Base-by-base conservation (phyloP, 1,139 yeast species). In the Zygotorulaspora mrakii region DNA sequence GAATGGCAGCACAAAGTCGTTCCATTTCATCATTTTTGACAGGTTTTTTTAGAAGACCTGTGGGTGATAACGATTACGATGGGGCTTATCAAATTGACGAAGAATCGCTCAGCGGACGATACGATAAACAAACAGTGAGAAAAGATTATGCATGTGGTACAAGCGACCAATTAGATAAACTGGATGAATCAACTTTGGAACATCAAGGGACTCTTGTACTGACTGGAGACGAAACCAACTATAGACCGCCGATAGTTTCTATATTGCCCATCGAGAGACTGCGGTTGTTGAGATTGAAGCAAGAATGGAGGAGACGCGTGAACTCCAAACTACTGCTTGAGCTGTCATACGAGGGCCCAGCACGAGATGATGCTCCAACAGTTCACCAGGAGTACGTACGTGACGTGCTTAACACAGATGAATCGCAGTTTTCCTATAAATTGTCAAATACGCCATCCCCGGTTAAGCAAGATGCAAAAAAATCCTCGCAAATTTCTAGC, bases 201-300 rank as follows among this genome's bases (percentile, higher is more conserved):
- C 34, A 26, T 10, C 41, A 40, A 17, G 36, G 39, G 11, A 35
- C 40, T 3, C 18, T 44, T 30, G 40, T 46, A 8, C 32, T 49
- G 16, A 47, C 42, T 27, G 53, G 49, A 26, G 37, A 48, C 2
- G 44, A 39, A 14, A 29, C 35, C 5, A 43, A 34, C 8, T 38
- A 25, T 17, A 49, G 62, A 33, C 64, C 63, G 3, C 62, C 62
- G 3, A 46, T 58, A 16, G 35, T 59, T 21, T 61, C 63, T 1
- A 50, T 59, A 13, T 42, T 58, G 22, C 64, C 64, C 5, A 32
- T 56, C 9, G 62, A 60, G 39, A 45, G 64, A 31, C 43, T 60
- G 38, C 43, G 50, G 31, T 31, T 60, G 31, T 34, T 60, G 30
- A 49, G 61, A 33, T 46, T 49, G 26, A 57, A 50, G 39, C 64